Percentiles rank a stretch among this genome's conserved stretches.
These are phyloP conservation scores for Monosporascus sp. DNA, from an alignment of 2,329 filamentous ascomycete genomes.

Conservation along the genomic window DNA sequence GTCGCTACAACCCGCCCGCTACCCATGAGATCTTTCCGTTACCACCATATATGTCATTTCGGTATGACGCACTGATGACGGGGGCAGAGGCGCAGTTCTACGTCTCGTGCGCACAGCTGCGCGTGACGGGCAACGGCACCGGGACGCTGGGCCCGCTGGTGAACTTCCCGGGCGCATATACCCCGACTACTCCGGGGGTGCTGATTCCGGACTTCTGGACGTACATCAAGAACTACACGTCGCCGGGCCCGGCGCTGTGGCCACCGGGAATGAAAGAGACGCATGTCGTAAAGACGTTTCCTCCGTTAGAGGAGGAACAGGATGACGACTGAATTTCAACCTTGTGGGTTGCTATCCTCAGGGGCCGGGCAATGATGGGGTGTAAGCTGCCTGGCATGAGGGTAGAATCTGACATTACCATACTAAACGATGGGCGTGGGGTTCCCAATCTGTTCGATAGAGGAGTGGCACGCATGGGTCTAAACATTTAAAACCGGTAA, in stretches of 20 bases:
- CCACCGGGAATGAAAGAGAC: constrained; percentile 10
- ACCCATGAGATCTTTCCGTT: too few relatives aligned
- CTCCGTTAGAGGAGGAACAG: background rate
- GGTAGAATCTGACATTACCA: too few relatives aligned
- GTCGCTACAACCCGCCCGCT: too few relatives aligned
- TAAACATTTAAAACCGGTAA: too few relatives aligned
- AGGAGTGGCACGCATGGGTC: too few relatives aligned
- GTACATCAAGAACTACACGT: constrained; percentile 13
- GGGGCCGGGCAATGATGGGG: too few relatives aligned
- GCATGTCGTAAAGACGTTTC: constrained; percentile 6
- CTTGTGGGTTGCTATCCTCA: too few relatives aligned
- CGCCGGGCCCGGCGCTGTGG: constrained; percentile 15
- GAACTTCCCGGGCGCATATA: constrained; percentile 15
- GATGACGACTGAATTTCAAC: background rate
- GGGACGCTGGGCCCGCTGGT: constrained; percentile 7
- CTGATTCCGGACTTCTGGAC: constrained; percentile 19
- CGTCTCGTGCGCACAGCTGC: constrained; percentile 10
- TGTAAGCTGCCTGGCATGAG: too few relatives aligned
- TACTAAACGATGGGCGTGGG: too few relatives aligned
- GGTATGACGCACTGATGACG: too few relatives aligned
- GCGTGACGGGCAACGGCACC: background rate
- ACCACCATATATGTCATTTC: too few relatives aligned
- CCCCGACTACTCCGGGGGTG: constrained; percentile 12
- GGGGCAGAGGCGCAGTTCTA: constrained; percentile 14
- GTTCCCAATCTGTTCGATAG: too few relatives aligned